Base-by-base conservation (phyloP, 192 early-diverging fungal species). In the Rhizophagus clarus region DNA sequence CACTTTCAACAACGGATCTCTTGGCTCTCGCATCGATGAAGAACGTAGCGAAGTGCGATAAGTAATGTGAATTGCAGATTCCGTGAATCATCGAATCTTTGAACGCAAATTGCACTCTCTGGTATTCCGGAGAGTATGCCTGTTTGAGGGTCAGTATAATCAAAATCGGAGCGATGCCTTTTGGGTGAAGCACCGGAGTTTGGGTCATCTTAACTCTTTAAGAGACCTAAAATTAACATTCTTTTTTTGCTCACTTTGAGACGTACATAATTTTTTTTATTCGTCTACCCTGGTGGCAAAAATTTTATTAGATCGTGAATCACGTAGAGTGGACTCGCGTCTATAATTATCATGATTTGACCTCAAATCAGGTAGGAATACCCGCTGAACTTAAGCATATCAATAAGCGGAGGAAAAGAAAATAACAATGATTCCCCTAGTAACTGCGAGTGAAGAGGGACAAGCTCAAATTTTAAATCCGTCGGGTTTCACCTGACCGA, bases 391-490 rank as follows among this genome's bases (percentile, higher is more conserved):
- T n/a, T n/a, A n/a, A n/a, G n/a, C n/a, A n/a, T n/a, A n/a, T n/a
- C n/a, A n/a, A n/a, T n/a, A n/a, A n/a, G n/a, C 88, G 88, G 91
- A 92, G 90, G 92, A 92, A 92, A 89, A 93, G 89, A 91, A 93
- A 91, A 86, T 91, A 91, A 92, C 89, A 88, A 91, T 85, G 90
- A 92, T 92, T 91, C 88, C 89, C 72, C 45, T 51, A 73, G 72
- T 73, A 73, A 73, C 24, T n/a, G 72, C 72, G 90, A 92, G 88
- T 89, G 90, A 92, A 92, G 87, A 86, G 89, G 90, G 87, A 91
- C 85, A 74, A 90, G 90, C 90, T 88, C 89, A 91, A 89, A 88
- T 85, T n/a, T n/a, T n/a, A n/a, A n/a, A n/a, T n/a, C n/a, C n/a
- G n/a, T n/a, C n/a, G n/a, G n/a, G n/a, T n/a, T 90, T 85, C 77